phyloP scores from a whole-genome alignment of 352 stramenopile species.

The Phytophthora agathidicida region DNA sequence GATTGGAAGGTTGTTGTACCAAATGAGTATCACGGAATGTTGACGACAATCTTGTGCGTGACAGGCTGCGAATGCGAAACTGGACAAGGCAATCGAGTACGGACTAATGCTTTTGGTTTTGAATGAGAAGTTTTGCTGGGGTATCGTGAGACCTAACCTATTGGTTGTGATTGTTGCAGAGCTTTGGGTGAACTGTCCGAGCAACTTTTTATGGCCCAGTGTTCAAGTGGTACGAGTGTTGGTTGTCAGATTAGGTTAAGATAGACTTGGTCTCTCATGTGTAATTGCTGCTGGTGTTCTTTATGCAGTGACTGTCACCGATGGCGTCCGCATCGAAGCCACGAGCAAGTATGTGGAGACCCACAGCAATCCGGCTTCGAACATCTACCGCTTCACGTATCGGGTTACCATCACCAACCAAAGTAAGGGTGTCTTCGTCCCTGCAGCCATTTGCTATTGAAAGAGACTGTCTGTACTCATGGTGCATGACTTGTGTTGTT shows the following conservation, averaged over 20 bases:
- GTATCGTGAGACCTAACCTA: too few species aligned
- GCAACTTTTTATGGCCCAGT: constrained; percentile 69
- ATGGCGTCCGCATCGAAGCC: constrained; percentile 72
- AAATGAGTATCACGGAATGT: neutral
- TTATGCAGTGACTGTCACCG: constrained; percentile 65
- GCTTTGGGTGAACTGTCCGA: constrained; percentile 67
- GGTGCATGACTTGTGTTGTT: constrained; percentile 4
- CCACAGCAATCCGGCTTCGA: constrained; percentile 53
- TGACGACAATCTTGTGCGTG: constrained; percentile 3
- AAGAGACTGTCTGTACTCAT: constrained; percentile 3
- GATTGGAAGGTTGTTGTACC: neutral
- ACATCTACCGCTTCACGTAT: constrained; percentile 79
- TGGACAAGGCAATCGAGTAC: constrained; percentile 77
- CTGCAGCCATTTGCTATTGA: neutral
- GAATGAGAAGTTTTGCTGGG: too few species aligned
- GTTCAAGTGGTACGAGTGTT: constrained; percentile 61
- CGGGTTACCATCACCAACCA: constrained; percentile 81
- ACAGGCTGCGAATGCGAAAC: constrained; percentile 47
- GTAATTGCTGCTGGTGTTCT: constrained; percentile 1
- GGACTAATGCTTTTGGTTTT: neutral
- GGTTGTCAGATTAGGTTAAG: neutral
- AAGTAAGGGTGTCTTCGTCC: constrained; percentile 37
- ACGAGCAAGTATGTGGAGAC: constrained; percentile 73
- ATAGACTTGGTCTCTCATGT: neutral
- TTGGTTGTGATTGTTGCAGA: constrained; percentile 32